Percentiles rank a stretch among this genome's conserved stretches.
phyloP scores from a whole-genome alignment of 2,329 filamentous ascomycete genomes.

The Magnaporthiopsis poae region DNA sequence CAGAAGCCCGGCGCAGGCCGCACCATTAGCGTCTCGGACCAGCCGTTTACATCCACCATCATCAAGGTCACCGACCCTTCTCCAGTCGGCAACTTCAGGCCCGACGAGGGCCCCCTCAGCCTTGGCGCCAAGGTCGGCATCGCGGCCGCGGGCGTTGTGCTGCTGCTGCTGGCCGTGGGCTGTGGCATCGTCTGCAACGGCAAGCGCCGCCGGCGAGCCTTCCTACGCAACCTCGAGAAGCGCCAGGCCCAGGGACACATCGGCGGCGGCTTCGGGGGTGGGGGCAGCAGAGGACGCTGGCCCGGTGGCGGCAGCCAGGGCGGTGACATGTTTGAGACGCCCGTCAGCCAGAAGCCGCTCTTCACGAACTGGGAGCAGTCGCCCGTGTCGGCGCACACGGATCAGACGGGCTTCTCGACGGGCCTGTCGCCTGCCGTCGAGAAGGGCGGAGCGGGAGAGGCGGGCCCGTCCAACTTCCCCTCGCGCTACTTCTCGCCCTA shows the following conservation, averaged over 20 bases:
- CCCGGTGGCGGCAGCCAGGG: constrained; percentile 21
- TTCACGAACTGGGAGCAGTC: constrained; percentile 44
- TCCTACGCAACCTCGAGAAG: constrained; percentile 36
- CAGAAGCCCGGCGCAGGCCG: constrained; percentile 38
- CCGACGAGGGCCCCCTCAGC: constrained; percentile 36
- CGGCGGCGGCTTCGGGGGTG: constrained; percentile 31
- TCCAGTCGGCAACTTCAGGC: constrained; percentile 27
- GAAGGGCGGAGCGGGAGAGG: constrained; percentile 7
- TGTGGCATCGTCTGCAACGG: constrained; percentile 47
- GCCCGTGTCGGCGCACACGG: constrained; percentile 33
- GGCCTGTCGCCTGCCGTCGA: constrained; percentile 13
- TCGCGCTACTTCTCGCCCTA: constrained; percentile 50
- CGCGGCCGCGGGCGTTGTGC: constrained; percentile 38
- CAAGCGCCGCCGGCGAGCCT: constrained; percentile 43
- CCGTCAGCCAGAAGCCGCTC: constrained; percentile 43
- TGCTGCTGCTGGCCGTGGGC: constrained; percentile 38
- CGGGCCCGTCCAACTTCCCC: constrained; percentile 14
- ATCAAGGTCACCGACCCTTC: constrained; percentile 43
- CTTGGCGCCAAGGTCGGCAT: constrained; percentile 51
- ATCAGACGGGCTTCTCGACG: constrained; percentile 19
- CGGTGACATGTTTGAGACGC: constrained; percentile 43
- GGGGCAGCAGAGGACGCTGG: constrained; percentile 9
- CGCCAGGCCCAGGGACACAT: constrained; percentile 24
- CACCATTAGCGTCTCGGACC: constrained; percentile 40
- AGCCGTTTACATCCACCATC: constrained; percentile 37